Evolutionary conservation across 768 basidiomycete species (phyloP).

Genomic region (Suillus variegatus): DNA sequence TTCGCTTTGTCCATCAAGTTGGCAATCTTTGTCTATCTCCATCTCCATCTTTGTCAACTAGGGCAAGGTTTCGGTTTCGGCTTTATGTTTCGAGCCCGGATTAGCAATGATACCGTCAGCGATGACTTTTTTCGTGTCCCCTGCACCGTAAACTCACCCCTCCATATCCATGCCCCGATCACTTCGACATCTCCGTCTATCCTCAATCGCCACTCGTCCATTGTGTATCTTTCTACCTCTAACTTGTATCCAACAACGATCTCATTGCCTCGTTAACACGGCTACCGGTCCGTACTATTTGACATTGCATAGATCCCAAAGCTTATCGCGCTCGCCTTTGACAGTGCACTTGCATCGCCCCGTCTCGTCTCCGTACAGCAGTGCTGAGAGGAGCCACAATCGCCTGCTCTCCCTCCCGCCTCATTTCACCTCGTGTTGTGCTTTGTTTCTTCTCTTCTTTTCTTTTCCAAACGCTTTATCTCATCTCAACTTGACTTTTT

Average conservation of each 20-base stretch:
- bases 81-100: neutral
- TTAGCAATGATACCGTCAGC: neutral
- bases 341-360: neutral
- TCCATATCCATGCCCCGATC: neutral
- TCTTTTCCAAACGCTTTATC: neutral
- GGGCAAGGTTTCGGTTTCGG: neutral
- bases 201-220: neutral
- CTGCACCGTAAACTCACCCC: neutral
- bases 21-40: neutral
- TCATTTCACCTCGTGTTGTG: neutral
- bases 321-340: neutral
- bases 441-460: neutral
- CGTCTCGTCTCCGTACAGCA: neutral
- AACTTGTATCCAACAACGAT: neutral
- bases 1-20: neutral
- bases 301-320: neutral
- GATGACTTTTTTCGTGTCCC: neutral
- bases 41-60: neutral
- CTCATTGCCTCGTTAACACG: neutral
- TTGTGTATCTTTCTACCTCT: neutral
- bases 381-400: neutral
- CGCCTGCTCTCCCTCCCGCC: neutral
- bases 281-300: neutral
- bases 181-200: neutral
- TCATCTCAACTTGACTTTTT: neutral